phyloP scores from a whole-genome alignment of 352 stramenopile species.

The Nothophytophthora sp. region DNA sequence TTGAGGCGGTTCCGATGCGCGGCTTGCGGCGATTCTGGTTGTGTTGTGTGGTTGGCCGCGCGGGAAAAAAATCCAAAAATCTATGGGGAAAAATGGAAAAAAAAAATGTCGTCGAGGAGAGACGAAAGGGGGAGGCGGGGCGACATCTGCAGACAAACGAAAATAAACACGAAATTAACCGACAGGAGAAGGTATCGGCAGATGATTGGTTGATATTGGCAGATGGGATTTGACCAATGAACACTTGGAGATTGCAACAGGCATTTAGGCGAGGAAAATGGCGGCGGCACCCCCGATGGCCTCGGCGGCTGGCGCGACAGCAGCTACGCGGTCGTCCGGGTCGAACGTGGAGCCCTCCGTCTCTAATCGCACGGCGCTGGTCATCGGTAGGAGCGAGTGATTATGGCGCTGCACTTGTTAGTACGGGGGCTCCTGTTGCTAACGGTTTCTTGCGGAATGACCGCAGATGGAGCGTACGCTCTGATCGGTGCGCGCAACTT shows the following conservation, averaged over 20 bases:
- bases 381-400: constrained; percentile 78
- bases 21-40: constrained; percentile 31
- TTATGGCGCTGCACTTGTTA: too few species aligned
- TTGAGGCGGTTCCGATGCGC: constrained; percentile 8
- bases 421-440: too few species aligned
- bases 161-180: too few species aligned
- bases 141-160: constrained; percentile 3
- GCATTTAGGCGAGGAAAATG: neutral
- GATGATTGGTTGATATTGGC: constrained; percentile 17
- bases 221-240: too few species aligned
- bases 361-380: constrained; percentile 44
- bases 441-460: too few species aligned
- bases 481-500: constrained; percentile 9
- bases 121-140: constrained; percentile 15
- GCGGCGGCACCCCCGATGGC: constrained; percentile 1
- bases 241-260: neutral
- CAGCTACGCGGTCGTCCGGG: constrained; percentile 16
- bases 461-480: constrained; percentile 20
- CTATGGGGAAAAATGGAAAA: constrained; percentile 18
- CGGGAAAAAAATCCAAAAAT: constrained; percentile 27
- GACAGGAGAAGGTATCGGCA: neutral
- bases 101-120: constrained; percentile 1
- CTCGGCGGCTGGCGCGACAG: too few species aligned
- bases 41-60: constrained; percentile 29
- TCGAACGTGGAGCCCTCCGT: constrained; percentile 9